Conservation (phyloP, 345 rosid species). For the Gossypium bickii region DNA sequence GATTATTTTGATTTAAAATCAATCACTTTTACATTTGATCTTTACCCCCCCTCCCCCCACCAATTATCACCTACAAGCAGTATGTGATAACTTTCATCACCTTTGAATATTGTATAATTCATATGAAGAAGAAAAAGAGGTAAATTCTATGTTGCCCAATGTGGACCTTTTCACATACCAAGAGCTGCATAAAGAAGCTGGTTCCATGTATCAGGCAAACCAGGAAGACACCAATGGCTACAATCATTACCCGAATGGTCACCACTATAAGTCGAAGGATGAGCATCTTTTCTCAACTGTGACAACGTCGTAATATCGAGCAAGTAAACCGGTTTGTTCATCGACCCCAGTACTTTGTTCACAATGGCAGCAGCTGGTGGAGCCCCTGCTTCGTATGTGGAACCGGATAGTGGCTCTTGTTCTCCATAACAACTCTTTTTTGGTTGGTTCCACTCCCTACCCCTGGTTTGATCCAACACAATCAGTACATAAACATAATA, state of each 20-base stretch:
- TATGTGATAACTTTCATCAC: slow-evolving; percentile 13
- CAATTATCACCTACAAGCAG: not conserved
- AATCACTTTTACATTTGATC: slow-evolving; percentile 36
- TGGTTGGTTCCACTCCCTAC: slow-evolving; percentile 75
- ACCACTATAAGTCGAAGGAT: slow-evolving; percentile 63
- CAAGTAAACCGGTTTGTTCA: slow-evolving; percentile 60
- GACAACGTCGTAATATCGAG: slow-evolving; percentile 84
- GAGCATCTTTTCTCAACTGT: slow-evolving; percentile 87
- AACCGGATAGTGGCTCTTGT: slow-evolving; percentile 57
- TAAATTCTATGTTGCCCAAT: not conserved
- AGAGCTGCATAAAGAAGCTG: slow-evolving; percentile 89
- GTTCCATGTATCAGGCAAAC: slow-evolving; percentile 95
- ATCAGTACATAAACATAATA: not conserved
- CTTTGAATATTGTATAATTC: slow-evolving; percentile 15
- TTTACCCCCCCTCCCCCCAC: not conserved
- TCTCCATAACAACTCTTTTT: slow-evolving; percentile 58
- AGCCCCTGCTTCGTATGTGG: slow-evolving; percentile 64
- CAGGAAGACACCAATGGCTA: slow-evolving; percentile 98
- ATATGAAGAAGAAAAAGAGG: slow-evolving; percentile 8
- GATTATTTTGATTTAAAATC: slow-evolving; percentile 17
- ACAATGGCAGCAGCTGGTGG: slow-evolving; percentile 61
- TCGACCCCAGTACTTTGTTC: slow-evolving; percentile 47
- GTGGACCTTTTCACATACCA: slow-evolving; percentile 30
- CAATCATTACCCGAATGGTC: slow-evolving; percentile 59
- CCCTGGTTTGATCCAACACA: slow-evolving; percentile 36